Percentiles rank a stretch among this genome's conserved stretches.
These are phyloP conservation scores for Tilletia horrida DNA, from an alignment of 1,284 basidiomycete genomes.

Conservation along the genomic window DNA sequence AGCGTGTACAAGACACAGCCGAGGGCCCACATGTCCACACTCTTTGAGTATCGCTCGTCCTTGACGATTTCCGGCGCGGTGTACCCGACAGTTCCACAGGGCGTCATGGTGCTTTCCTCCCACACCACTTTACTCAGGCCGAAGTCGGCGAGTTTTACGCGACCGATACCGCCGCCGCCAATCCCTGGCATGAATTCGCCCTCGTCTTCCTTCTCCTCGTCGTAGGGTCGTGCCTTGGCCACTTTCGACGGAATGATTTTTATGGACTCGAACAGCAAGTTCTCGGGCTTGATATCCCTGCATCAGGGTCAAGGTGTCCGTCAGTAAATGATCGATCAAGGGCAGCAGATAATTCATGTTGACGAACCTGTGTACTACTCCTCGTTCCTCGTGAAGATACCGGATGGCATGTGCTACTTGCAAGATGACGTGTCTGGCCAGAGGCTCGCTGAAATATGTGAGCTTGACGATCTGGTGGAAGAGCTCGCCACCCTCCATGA, in stretches of 20 bases:
- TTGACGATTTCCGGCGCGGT: conserved; percentile 99
- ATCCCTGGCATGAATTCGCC: conserved; percentile 87
- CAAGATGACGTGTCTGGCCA: conserved; percentile 79
- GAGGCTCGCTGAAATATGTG: conserved; percentile 87
- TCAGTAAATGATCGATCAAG: background rate
- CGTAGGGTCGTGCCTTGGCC: conserved; percentile 77
- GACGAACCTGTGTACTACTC: conserved; percentile 80
- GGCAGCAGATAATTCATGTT: background rate
- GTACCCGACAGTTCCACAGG: conserved; percentile 98
- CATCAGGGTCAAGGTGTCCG: background rate
- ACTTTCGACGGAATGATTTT: conserved; percentile 83
- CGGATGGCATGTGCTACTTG: conserved; percentile 94
- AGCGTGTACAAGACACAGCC: conserved; percentile 98
- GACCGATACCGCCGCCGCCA: conserved; percentile 94
- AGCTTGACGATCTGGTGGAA: conserved; percentile 99
- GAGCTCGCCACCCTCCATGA: conserved; percentile 79
- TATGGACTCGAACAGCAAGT: conserved; percentile 89
- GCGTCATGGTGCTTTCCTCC: conserved; percentile 98
- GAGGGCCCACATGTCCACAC: conserved; percentile 99
- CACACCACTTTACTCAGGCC: conserved; percentile 97
- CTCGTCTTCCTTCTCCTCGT: conserved; percentile 98
- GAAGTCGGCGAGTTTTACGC: conserved; percentile 98
- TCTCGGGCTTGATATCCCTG: conserved; percentile 96
- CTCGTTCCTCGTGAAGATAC: conserved; percentile 94
- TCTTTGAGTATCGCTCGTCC: conserved; percentile 96